These are phyloP conservation scores for Apiotrichum veenhuisii DNA, from an alignment of 1,284 basidiomycete species.

Conservation along the genomic window DNA sequence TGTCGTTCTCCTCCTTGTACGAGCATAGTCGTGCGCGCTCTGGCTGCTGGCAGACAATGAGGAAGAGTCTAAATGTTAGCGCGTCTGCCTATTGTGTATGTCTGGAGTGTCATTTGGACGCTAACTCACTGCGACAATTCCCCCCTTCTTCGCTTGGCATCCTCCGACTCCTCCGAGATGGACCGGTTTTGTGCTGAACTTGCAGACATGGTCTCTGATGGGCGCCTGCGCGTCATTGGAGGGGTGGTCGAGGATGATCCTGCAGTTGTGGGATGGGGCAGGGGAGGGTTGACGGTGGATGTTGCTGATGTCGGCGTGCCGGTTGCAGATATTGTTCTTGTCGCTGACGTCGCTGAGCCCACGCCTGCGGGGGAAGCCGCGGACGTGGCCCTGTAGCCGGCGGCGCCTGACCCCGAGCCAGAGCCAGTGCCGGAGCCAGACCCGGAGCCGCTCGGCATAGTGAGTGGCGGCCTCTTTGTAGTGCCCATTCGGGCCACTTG, in stretches of 20 bases:
- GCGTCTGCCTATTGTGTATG: not conserved
- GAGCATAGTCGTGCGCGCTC: constrained; percentile 48
- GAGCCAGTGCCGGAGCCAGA: not conserved
- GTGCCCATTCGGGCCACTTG: not conserved
- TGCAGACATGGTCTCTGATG: not conserved
- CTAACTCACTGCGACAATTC: constrained; percentile 3
- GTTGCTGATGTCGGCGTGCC: not conserved
- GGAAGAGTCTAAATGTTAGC: constrained; percentile 8
- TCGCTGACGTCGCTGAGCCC: not conserved
- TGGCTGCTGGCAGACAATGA: constrained; percentile 46
- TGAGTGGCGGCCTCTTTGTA: not conserved
- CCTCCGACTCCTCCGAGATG: not conserved
- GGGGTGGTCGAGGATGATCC: not conserved
- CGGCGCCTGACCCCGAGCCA: too few species aligned
- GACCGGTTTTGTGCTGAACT: not conserved
- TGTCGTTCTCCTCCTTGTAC: constrained; percentile 52
- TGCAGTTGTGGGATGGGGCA: not conserved
- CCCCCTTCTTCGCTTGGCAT: not conserved
- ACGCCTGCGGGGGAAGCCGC: not conserved
- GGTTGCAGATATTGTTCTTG: not conserved
- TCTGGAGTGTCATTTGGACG: too few species aligned
- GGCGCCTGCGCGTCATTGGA: not conserved
- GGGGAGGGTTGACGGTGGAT: not conserved
- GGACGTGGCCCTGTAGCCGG: not conserved
- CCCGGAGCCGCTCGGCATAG: not conserved